Base-by-base conservation (phyloP, 2,329 filamentous ascomycete species). In the Ascomycota sp. region DNA sequence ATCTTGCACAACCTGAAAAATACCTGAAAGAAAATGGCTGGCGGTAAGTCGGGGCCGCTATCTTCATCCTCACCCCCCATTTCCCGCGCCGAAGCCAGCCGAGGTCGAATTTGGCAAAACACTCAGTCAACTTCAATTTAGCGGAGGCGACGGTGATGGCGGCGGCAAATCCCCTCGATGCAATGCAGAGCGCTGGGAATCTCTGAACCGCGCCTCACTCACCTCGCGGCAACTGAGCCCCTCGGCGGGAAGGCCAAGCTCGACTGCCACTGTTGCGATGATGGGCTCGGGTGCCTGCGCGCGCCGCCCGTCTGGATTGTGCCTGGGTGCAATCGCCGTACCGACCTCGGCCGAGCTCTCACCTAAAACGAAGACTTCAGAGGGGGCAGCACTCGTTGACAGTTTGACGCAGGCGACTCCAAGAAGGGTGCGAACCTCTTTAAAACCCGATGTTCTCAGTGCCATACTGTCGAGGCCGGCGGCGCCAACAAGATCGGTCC, bases 341-440 rank as follows among this genome's bases (percentile, higher is more conserved):
- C n/a, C n/a, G n/a, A n/a, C n/a, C n/a, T n/a, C n/a, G n/a, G n/a
- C n/a, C n/a, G n/a, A n/a, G 21, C 10, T 10, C 7, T 7, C 21
- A 7, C 7, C 15, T 8, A 13, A 6, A 4, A 25, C 8, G 5
- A 25, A 10, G 24, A 4, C 25, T 9, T n/a, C 12, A 25, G 5
- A 11, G 15, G 8, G 12, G 11, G n/a, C 5, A n/a, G 25, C 4
- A n/a, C 12, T 8, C 5, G 12, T 26, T 24, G 9, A 9, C 23
- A 26, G 12, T 9, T 12, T 7, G 5, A 8, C 37, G 22, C 30
- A 93, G 85, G 83, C 69, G 83, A 94, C 61, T 51, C 66, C 52
- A 83, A 85, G 69, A 94, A 94, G 78, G 86, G 86, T 71, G 86
- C 83, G 61, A 80, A 76, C 69, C 81, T 95, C 56, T 95, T 95